These are phyloP conservation scores for Diaporthe sp. DNA, from an alignment of 2,329 filamentous ascomycete genomes.

Conservation along the genomic window DNA sequence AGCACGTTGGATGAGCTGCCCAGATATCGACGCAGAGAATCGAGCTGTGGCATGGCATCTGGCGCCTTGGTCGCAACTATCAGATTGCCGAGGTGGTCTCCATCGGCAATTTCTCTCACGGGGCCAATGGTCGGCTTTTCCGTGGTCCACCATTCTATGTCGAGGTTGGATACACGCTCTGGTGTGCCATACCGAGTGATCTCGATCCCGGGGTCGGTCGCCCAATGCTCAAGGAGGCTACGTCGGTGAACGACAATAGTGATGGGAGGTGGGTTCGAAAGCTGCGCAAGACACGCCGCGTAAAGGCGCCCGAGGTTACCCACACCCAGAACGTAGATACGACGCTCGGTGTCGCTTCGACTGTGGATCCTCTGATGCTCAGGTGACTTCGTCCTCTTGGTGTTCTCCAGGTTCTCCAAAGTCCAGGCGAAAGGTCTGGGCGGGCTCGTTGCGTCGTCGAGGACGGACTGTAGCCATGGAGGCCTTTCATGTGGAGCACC, in stretches of 20 bases:
- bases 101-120: constrained; percentile 57
- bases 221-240: constrained; percentile 65
- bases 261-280: constrained; percentile 75
- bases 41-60: constrained; percentile 73
- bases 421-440: constrained; percentile 45
- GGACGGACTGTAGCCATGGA: constrained; percentile 42
- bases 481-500: constrained; percentile 31
- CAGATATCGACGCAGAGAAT: constrained; percentile 72
- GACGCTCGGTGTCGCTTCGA: constrained; percentile 47
- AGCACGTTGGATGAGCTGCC: constrained; percentile 78
- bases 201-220: constrained; percentile 58
- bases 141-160: constrained; percentile 70
- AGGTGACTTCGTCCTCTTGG: constrained; percentile 3
- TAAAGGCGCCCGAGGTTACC: constrained; percentile 87
- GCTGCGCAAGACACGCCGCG: constrained; percentile 77
- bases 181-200: constrained; percentile 54
- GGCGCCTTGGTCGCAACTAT: constrained; percentile 84
- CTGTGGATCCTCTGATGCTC: constrained; percentile 39
- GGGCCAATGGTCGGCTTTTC: constrained; percentile 54
- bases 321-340: constrained; percentile 83
- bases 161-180: constrained; percentile 55
- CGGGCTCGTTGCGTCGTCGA: constrained; percentile 38
- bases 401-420: constrained; percentile 39
- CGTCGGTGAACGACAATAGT: constrained; percentile 83
- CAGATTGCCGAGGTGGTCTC: constrained; percentile 74